phyloP scores from a whole-genome alignment of 164 flowering plant species.

The Nymphaea colorata region DNA sequence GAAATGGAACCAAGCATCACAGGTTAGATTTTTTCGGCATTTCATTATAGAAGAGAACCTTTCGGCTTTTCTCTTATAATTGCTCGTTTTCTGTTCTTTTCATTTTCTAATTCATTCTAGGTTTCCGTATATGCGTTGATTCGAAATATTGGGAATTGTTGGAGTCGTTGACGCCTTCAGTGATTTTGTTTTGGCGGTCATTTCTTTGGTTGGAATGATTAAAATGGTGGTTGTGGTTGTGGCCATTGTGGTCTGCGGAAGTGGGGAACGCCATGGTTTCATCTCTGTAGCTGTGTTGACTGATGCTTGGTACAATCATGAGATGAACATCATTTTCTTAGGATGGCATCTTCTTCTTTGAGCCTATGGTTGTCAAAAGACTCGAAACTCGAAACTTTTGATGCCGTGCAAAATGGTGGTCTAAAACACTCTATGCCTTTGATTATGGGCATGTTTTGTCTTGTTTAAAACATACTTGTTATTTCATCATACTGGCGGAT shows the following conservation, averaged over 20 bases:
- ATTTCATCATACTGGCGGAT: too few relatives aligned
- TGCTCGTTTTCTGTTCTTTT: neutral
- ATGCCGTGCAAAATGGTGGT: neutral
- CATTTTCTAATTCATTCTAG: neutral
- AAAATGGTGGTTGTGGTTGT: neutral
- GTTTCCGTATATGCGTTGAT: neutral
- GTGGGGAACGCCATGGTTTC: neutral
- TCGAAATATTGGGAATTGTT: neutral
- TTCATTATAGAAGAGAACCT: neutral
- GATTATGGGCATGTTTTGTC: too few relatives aligned
- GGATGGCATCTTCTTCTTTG: neutral
- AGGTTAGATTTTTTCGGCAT: neutral
- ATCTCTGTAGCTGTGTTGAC: neutral
- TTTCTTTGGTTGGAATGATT: neutral
- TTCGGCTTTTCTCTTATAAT: neutral
- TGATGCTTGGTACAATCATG: neutral
- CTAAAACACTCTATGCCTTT: too few relatives aligned
- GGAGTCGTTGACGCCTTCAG: neutral
- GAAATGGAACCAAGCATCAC: neutral
- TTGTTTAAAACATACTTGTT: too few relatives aligned
- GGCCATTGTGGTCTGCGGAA: neutral
- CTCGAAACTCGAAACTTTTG: neutral
- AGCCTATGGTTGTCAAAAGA: neutral
- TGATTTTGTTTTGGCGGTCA: neutral
- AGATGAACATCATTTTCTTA: neutral